phyloP scores from a whole-genome alignment of 2,329 filamentous ascomycete genomes.

The Hymenoscyphus scutula region DNA sequence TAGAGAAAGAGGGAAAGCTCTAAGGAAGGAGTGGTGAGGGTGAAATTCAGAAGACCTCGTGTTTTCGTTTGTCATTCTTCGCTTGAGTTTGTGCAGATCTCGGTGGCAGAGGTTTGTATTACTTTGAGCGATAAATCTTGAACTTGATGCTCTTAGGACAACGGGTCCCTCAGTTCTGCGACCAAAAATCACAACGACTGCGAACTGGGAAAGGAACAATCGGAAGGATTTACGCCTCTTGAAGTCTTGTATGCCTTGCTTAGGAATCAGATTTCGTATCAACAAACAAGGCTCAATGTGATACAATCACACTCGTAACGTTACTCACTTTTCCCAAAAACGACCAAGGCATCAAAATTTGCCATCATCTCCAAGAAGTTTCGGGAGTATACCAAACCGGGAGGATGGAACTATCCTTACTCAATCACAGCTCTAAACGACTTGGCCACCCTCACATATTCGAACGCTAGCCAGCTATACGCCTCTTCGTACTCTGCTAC shows the following conservation, averaged over 20 bases:
- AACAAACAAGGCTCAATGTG: neutral
- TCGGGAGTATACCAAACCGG: neutral
- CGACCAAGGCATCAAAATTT: neutral
- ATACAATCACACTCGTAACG: neutral
- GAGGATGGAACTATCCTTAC: neutral
- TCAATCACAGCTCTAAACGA: neutral
- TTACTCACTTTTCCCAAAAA: neutral
- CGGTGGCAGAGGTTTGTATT: too few relatives aligned
- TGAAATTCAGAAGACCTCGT: too few relatives aligned
- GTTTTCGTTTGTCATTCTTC: too few relatives aligned
- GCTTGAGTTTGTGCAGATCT: too few relatives aligned
- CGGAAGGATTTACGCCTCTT: too few relatives aligned
- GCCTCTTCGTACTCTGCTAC: neutral
- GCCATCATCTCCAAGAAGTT: neutral
- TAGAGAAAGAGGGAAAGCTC: neutral
- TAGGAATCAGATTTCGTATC: neutral
- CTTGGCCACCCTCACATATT: neutral
- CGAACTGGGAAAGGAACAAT: too few relatives aligned
- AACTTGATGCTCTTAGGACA: too few relatives aligned
- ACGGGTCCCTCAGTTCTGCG: too few relatives aligned
- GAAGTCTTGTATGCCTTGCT: too few relatives aligned
- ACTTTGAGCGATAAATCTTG: too few relatives aligned
- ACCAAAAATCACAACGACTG: too few relatives aligned
- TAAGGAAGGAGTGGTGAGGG: neutral
- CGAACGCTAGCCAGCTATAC: neutral